phyloP scores from a whole-genome alignment of 2,329 filamentous ascomycete genomes.

The Trichoderma oligosporum region DNA sequence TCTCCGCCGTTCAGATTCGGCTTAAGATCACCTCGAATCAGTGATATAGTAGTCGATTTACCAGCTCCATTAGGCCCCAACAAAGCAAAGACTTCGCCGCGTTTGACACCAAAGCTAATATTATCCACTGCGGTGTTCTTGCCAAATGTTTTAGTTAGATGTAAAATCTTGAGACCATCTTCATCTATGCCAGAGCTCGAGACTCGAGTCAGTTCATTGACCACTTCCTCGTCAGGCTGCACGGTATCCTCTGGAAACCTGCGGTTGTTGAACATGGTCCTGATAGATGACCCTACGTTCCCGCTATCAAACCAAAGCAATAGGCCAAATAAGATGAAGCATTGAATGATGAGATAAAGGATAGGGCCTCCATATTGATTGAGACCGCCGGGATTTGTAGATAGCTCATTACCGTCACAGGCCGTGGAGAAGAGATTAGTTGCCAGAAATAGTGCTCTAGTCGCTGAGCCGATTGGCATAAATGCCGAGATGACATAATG shows the following conservation, averaged over 20 bases:
- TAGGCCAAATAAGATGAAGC: conserved; percentile 63
- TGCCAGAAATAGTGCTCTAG: conserved; percentile 69
- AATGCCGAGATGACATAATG: conserved; percentile 73
- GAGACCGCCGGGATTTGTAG: conserved; percentile 66
- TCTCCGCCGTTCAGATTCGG: conserved; percentile 70
- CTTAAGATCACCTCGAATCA: conserved; percentile 83
- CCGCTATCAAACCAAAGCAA: conserved; percentile 81
- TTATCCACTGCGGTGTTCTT: conserved; percentile 80
- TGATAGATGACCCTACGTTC: conserved; percentile 54
- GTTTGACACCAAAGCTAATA: conserved; percentile 75
- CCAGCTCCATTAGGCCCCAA: conserved; percentile 89
- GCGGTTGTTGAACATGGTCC: conserved; percentile 37
- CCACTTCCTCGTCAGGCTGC: conserved; percentile 55
- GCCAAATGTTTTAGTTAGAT: conserved; percentile 77
- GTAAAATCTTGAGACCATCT: conserved; percentile 72
- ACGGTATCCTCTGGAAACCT: conserved; percentile 23
- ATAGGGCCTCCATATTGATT: conserved; percentile 79
- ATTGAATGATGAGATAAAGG: conserved; percentile 74
- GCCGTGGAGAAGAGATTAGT: conserved; percentile 81
- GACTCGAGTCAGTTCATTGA: conserved; percentile 61
- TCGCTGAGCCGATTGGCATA: conserved; percentile 71
- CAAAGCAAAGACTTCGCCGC: conserved; percentile 81
- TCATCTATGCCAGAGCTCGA: conserved; percentile 36
- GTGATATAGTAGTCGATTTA: conserved; percentile 83
- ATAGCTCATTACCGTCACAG: conserved; percentile 62